A percentile compares a stretch with the other conserved stretches of the same genome.
These are phyloP conservation scores for Fusarium torulosum DNA, from an alignment of 2,329 filamentous ascomycete genomes.

Conservation along the genomic window DNA sequence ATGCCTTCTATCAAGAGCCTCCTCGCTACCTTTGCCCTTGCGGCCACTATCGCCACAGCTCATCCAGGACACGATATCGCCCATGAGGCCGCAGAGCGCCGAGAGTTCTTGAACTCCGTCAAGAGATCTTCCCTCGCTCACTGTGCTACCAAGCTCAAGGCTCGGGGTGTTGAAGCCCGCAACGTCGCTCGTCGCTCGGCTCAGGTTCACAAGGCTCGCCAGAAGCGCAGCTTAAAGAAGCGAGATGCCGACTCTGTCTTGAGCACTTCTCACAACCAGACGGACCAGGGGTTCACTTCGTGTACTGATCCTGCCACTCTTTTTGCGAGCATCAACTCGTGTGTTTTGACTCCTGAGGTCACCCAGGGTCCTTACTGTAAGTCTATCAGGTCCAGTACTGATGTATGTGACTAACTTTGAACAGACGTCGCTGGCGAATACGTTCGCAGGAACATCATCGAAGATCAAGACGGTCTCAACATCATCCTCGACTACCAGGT, in stretches of 20 bases:
- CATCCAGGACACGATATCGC: conserved; percentile 64
- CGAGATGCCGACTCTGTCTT: conserved; percentile 53
- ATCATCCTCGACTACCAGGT: conserved; percentile 60
- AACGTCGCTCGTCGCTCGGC: conserved; percentile 60
- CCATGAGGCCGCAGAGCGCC: conserved; percentile 63
- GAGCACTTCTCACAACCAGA: conserved; percentile 54
- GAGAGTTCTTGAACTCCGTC: conserved; percentile 55
- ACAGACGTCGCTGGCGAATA: conserved; percentile 51
- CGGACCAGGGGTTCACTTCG: conserved; percentile 50
- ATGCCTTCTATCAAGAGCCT: conserved; percentile 34
- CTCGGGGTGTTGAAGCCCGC: conserved; percentile 59
- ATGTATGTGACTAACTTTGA: not conserved
- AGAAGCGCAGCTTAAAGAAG: conserved; percentile 51
- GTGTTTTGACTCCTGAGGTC: conserved; percentile 63
- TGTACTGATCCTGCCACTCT: conserved; percentile 51
- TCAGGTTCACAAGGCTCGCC: conserved; percentile 57
- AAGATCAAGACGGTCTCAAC: conserved; percentile 57
- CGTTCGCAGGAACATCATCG: conserved; percentile 55
- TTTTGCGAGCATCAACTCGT: conserved; percentile 58
- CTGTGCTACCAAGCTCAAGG: conserved; percentile 61
- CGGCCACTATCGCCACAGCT: conserved; percentile 47
- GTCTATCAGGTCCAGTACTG: not conserved
- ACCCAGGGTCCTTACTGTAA: conserved; percentile 63
- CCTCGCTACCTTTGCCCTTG: conserved; percentile 28
- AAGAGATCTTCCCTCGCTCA: conserved; percentile 60